A percentile compares a stretch with the other conserved stretches of the same genome.
Evolutionary conservation across 1,139 yeast species (phyloP).

Genomic region (Geotrichum carabidarum): DNA sequence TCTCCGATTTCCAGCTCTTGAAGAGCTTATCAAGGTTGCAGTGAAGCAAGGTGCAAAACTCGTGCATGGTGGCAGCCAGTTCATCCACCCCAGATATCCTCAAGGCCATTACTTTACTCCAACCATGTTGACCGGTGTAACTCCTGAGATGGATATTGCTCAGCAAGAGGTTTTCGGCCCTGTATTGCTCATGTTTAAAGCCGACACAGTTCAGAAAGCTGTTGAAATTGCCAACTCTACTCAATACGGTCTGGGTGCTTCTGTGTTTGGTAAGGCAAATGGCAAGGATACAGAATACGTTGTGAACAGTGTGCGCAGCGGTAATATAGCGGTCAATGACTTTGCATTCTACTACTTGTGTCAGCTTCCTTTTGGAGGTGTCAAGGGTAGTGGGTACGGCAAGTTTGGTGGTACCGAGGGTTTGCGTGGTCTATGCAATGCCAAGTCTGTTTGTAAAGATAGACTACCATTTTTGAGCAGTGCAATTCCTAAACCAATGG

Average conservation of each 20-base stretch:
- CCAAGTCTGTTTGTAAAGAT: constrained; percentile 83
- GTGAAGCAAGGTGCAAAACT: constrained; percentile 75
- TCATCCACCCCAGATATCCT: constrained; percentile 83
- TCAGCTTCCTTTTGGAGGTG: constrained; percentile 95
- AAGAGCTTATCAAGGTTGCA: constrained; percentile 64
- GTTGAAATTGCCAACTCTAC: constrained; percentile 79
- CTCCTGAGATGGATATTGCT: constrained; percentile 71
- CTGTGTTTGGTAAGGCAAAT: constrained; percentile 64
- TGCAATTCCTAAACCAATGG: constrained; percentile 82
- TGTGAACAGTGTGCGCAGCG: constrained; percentile 62
- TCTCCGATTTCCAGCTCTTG: constrained; percentile 62
- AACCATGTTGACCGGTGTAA: constrained; percentile 77
- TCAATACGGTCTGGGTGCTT: constrained; percentile 83
- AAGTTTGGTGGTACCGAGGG: constrained; percentile 98
- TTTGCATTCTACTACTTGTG: constrained; percentile 94
- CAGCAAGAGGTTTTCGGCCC: constrained; percentile 94
- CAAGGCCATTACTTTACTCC: constrained; percentile 93
- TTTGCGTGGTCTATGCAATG: constrained; percentile 75
- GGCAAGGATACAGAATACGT: constrained; percentile 54
- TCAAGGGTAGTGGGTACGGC: constrained; percentile 88
- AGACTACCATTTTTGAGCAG: constrained; percentile 64
- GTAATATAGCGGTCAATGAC: constrained; percentile 93
- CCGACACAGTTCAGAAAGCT: constrained; percentile 60
- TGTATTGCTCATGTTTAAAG: constrained; percentile 70
- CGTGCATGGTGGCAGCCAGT: constrained; percentile 72